Evolutionary conservation across 2,329 filamentous ascomycete species (phyloP).

Genomic region (Penicillium sp.): DNA sequence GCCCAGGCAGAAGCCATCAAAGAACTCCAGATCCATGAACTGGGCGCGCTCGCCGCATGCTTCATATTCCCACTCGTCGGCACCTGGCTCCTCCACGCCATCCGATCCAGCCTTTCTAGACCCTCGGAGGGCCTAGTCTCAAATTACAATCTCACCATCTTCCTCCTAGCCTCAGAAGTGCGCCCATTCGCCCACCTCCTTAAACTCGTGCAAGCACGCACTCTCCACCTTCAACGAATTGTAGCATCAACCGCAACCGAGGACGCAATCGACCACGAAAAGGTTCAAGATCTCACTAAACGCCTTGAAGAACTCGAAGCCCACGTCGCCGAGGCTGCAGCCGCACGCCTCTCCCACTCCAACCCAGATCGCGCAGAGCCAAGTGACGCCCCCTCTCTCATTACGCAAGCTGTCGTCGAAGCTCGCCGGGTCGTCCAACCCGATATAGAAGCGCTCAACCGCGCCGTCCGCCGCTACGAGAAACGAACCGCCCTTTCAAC

Average conservation of each 20-base stretch:
- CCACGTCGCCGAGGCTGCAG: slow-evolving; percentile 50
- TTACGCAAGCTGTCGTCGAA: slow-evolving; percentile 53
- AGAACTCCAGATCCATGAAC: slow-evolving; percentile 76
- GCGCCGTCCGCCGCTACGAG: slow-evolving; percentile 88
- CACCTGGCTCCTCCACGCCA: slow-evolving; percentile 81
- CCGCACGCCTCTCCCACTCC: slow-evolving; percentile 26
- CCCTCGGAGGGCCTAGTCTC: slow-evolving; percentile 87
- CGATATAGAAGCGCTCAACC: slow-evolving; percentile 84
- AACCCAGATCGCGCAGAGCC: slow-evolving; percentile 28
- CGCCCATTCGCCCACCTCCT: slow-evolving; percentile 81
- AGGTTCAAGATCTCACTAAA: slow-evolving; percentile 61
- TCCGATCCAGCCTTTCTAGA: slow-evolving; percentile 78
- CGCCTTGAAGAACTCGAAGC: slow-evolving; percentile 73
- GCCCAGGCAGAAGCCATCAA: slow-evolving; percentile 47
- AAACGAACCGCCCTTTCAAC: slow-evolving; percentile 79
- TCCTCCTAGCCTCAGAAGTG: slow-evolving; percentile 83
- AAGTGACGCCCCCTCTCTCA: slow-evolving; percentile 46
- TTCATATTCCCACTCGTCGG: slow-evolving; percentile 77
- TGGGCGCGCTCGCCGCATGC: slow-evolving; percentile 74
- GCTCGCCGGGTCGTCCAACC: slow-evolving; percentile 71
- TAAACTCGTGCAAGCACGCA: slow-evolving; percentile 77
- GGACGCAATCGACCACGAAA: slow-evolving; percentile 30
- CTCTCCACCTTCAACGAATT: slow-evolving; percentile 77
- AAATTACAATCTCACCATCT: slow-evolving; percentile 91
- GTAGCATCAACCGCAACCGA: slow-evolving; percentile 52